Percentiles rank a stretch among this genome's conserved stretches.
Evolutionary conservation across 164 flowering plant species (phyloP).

Genomic region (Taxillus chinensis): DNA sequence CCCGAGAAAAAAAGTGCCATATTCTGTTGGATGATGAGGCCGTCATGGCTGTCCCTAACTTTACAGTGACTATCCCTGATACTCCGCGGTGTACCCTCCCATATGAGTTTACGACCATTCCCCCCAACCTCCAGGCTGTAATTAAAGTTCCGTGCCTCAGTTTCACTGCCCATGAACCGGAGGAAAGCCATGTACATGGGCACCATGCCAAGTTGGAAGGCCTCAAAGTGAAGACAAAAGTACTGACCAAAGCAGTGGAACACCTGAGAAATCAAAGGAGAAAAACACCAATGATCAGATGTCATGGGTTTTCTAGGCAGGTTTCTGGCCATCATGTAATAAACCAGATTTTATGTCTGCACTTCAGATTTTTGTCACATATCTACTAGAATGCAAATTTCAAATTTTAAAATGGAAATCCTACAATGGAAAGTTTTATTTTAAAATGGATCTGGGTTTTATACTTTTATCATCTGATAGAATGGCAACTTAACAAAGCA

Average conservation of each 20-base stretch:
- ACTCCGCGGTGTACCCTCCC: slow-evolving; percentile 96
- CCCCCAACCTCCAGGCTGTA: slow-evolving; percentile 95
- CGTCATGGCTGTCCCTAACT: slow-evolving; percentile 95
- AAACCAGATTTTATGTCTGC: too few relatives aligned
- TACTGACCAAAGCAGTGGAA: slow-evolving; percentile 95
- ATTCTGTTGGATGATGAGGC: slow-evolving; percentile 82
- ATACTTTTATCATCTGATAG: too few relatives aligned
- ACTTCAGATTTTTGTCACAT: too few relatives aligned
- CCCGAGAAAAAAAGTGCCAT: slow-evolving; percentile 97
- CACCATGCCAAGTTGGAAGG: slow-evolving; percentile 80
- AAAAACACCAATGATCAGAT: too few relatives aligned
- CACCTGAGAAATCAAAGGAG: slow-evolving; percentile 35
- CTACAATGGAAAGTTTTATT: too few relatives aligned
- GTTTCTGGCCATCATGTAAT: too few relatives aligned
- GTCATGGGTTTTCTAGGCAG: too few relatives aligned
- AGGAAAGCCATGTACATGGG: slow-evolving; percentile 97
- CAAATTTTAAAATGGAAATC: too few relatives aligned
- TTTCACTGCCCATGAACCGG: slow-evolving; percentile 93
- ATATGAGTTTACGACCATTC: slow-evolving; percentile 72
- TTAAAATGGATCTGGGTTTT: too few relatives aligned
- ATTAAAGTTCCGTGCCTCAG: slow-evolving; percentile 66
- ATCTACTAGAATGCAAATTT: too few relatives aligned
- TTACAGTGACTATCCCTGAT: slow-evolving; percentile 84
- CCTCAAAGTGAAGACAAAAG: slow-evolving; percentile 92
- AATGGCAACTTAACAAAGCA: too few relatives aligned